Conservation (phyloP, 768 basidiomycete species). For the Lepiota brunneoincarnata region DNA sequence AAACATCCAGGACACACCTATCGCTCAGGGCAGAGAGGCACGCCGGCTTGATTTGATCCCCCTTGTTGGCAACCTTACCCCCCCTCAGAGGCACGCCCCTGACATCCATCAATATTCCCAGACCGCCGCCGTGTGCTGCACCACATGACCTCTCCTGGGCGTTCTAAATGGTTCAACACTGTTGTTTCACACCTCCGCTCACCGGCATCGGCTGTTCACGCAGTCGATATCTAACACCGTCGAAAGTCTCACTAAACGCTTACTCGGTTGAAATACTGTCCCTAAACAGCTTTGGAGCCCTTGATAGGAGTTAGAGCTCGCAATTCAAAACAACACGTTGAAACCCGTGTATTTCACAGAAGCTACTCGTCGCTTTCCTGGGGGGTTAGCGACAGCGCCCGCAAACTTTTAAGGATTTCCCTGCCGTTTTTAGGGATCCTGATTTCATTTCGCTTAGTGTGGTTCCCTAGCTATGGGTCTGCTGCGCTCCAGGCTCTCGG, state of each 20-base stretch:
- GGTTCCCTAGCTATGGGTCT: background rate
- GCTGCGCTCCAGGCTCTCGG: background rate
- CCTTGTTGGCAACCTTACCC: no score
- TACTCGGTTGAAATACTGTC: background rate
- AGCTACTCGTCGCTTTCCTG: background rate
- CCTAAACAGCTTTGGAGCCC: constrained; percentile 1
- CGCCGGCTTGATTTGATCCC: background rate
- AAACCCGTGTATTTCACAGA: background rate
- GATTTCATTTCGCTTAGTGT: background rate
- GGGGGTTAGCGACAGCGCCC: background rate
- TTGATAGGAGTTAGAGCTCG: constrained; percentile 7
- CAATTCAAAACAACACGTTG: background rate
- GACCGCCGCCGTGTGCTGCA: background rate
- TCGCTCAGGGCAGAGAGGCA: no score
- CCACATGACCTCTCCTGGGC: background rate
- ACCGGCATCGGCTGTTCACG: constrained; percentile 4
- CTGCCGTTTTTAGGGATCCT: background rate
- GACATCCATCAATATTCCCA: background rate
- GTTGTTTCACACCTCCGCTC: background rate
- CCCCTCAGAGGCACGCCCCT: background rate
- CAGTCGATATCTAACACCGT: background rate
- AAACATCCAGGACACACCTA: no score
- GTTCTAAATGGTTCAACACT: background rate
- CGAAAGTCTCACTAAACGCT: background rate
- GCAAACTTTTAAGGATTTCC: background rate